Evolutionary conservation across 208 protist genomes (phyloP).

Genomic region (Crithidia expoeki): DNA sequence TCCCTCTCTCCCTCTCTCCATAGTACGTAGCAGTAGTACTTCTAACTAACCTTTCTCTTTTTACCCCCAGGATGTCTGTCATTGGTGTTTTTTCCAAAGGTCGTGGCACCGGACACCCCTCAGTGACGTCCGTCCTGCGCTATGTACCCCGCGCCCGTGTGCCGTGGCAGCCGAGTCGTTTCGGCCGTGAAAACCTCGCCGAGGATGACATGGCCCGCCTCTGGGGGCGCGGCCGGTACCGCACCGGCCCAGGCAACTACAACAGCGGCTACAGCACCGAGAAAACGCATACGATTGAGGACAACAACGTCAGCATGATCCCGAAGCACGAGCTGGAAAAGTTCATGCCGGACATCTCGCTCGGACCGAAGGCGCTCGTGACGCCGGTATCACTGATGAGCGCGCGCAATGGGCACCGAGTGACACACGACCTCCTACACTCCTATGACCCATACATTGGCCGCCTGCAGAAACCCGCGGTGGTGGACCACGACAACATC

Average conservation of each 20-base stretch:
- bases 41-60: background rate
- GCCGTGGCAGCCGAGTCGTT: slow-evolving; percentile 89
- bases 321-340: slow-evolving; percentile 91
- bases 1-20: background rate
- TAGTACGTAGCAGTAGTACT: background rate
- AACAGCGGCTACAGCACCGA: slow-evolving; percentile 92
- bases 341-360: slow-evolving; percentile 91
- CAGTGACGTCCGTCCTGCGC: slow-evolving; percentile 68
- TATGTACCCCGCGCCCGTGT: slow-evolving; percentile 89
- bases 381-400: slow-evolving; percentile 91
- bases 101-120: slow-evolving; percentile 57
- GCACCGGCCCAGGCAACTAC: slow-evolving; percentile 76
- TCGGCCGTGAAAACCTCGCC: slow-evolving; percentile 83
- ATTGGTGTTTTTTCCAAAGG: slow-evolving; percentile 80
- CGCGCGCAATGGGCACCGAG: slow-evolving; percentile 87
- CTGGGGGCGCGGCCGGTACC: slow-evolving; percentile 84
- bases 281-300: slow-evolving; percentile 82
- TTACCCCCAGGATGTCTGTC: slow-evolving; percentile 60
- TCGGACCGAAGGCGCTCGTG: slow-evolving; percentile 86
- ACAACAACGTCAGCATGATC: slow-evolving; percentile 78
- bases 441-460: slow-evolving; percentile 90
- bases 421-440: slow-evolving; percentile 92
- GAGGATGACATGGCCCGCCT: slow-evolving; percentile 70
- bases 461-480: slow-evolving; percentile 67
- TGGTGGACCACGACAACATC: slow-evolving; percentile 89